These are phyloP conservation scores for Trichophyton rubrum DNA, from an alignment of 2,329 filamentous ascomycete species.

Conservation along the genomic window DNA sequence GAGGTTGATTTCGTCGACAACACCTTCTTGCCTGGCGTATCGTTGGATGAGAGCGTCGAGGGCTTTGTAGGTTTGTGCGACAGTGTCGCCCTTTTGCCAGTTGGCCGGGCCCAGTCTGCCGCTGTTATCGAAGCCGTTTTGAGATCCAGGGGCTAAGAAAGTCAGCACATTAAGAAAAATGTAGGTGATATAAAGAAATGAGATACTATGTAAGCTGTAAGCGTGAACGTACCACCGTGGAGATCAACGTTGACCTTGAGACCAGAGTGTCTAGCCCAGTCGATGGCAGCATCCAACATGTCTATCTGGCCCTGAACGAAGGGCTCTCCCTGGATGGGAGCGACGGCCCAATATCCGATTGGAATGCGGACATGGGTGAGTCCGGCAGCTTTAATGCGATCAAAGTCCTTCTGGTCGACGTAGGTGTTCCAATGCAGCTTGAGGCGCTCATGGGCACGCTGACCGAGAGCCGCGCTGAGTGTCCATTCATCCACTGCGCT, in stretches of 20 bases:
- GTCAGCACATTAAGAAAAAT: conserved; percentile 6
- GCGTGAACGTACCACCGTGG: conserved; percentile 45
- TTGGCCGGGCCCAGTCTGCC: conserved; percentile 34
- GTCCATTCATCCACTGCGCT: conserved; percentile 48
- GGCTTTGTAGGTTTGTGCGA: conserved; percentile 37
- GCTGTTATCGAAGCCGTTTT: conserved; percentile 58
- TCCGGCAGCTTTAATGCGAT: conserved; percentile 42
- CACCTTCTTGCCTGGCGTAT: conserved; percentile 43
- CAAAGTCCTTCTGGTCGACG: conserved; percentile 44
- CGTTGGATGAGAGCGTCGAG: conserved; percentile 46
- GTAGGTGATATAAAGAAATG: not conserved
- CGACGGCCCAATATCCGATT: conserved; percentile 53
- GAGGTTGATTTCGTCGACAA: conserved; percentile 42
- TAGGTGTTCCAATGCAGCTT: conserved; percentile 48
- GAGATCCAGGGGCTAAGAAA: conserved; percentile 42
- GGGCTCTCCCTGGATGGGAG: conserved; percentile 42
- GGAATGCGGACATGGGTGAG: conserved; percentile 50
- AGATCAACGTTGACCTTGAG: conserved; percentile 56
- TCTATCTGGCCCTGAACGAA: conserved; percentile 51
- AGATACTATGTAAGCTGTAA: conserved; percentile 8
- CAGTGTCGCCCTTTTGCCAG: conserved; percentile 29
- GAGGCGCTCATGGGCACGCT: conserved; percentile 37
- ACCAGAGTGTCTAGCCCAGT: conserved; percentile 46
- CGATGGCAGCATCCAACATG: conserved; percentile 44
- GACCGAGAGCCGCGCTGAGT: conserved; percentile 38